Evolutionary conservation across 495 filamentous ascomycete genomes (phyloP).

Genomic region (Chaetomium tenue): DNA sequence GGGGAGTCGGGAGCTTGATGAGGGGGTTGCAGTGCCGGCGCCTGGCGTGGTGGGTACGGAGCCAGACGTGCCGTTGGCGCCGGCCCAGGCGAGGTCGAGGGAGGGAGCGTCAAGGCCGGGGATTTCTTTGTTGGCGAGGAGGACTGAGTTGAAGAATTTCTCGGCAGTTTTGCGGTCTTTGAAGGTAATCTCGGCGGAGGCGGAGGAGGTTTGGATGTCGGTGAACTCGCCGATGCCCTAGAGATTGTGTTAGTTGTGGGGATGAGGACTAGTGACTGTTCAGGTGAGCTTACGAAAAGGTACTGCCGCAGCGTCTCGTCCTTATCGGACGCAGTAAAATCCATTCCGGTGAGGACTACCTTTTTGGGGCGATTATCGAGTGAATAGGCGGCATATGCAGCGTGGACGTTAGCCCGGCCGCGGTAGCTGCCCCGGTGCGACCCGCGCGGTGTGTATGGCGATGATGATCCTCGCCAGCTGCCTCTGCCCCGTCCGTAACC

Average conservation of each 20-base stretch:
- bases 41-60: constrained; percentile 15
- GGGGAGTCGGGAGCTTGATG: neutral
- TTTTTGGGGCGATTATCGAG: constrained; percentile 85
- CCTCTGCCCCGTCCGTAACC: constrained; percentile 50
- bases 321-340: constrained; percentile 61
- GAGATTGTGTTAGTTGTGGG: constrained; percentile 28
- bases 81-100: constrained; percentile 72
- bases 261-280: neutral
- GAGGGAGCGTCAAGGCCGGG: constrained; percentile 66
- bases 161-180: constrained; percentile 89
- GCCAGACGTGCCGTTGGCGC: constrained; percentile 39
- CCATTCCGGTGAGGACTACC: constrained; percentile 68
- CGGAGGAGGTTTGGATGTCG: constrained; percentile 64
- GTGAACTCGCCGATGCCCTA: constrained; percentile 84
- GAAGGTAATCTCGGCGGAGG: constrained; percentile 68
- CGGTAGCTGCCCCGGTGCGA: constrained; percentile 52
- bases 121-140: constrained; percentile 57
- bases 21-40: neutral
- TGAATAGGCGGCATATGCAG: constrained; percentile 64
- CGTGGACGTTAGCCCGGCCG: constrained; percentile 57
- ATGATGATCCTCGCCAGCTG: constrained; percentile 34
- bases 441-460: constrained; percentile 44
- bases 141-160: constrained; percentile 67
- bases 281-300: constrained; percentile 64
- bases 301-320: constrained; percentile 85